Evolutionary conservation across 176 grass and related monocot species (phyloP).

Genomic region (Chloris gayana): DNA sequence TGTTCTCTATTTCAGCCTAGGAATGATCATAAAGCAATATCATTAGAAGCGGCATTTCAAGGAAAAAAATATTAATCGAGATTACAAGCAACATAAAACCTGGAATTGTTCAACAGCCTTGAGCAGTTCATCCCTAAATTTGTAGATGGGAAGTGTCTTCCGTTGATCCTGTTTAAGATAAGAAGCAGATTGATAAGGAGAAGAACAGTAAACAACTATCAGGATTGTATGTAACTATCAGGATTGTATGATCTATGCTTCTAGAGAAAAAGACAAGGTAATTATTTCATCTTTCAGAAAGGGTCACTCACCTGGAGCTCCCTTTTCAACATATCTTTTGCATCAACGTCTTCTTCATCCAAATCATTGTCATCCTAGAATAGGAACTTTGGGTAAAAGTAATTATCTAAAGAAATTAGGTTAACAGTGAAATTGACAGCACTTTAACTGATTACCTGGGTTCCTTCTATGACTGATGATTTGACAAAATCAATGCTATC

Average conservation of each 20-base stretch:
- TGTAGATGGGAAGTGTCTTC: constrained; percentile 90
- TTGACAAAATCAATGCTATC: constrained; percentile 92
- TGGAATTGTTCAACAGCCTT: constrained; percentile 75
- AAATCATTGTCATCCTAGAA: constrained; percentile 61
- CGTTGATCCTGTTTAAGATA: constrained; percentile 70
- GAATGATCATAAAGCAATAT: constrained; percentile 7
- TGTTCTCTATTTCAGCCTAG: neutral
- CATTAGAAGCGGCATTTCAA: no score
- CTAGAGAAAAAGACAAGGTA: neutral
- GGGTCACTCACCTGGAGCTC: constrained; percentile 65
- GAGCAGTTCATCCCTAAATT: constrained; percentile 82
- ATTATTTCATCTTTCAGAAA: constrained; percentile 11
- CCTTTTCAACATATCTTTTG: constrained; percentile 70
- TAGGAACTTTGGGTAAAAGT: constrained; percentile 29
- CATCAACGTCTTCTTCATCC: constrained; percentile 53
- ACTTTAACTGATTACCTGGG: constrained; percentile 48
- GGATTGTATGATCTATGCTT: neutral
- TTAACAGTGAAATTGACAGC: constrained; percentile 23
- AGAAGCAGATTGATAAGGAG: constrained; percentile 10
- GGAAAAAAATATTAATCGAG: no score
- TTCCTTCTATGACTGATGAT: constrained; percentile 80
- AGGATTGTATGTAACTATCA: neutral
- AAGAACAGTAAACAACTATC: neutral
- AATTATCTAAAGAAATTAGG: constrained; percentile 17
- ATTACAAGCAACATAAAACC: constrained; percentile 68